Evolutionary conservation across 2,329 filamentous ascomycete genomes (phyloP), one percentile per base, ranked within the genome.

Genomic region (Talaromyces rugulosus): DNA sequence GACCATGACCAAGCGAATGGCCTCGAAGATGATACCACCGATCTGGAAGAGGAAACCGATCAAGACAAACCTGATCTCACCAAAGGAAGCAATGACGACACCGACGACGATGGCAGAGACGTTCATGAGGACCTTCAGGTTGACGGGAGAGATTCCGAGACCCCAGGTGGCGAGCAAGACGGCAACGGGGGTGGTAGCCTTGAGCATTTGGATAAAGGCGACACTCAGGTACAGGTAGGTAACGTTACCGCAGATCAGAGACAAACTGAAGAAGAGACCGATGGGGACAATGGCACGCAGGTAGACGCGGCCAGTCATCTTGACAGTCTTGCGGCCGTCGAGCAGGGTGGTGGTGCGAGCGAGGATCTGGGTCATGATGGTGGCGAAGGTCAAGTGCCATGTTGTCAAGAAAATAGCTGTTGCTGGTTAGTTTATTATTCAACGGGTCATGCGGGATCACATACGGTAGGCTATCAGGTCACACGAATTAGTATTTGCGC

Each of bases 131-230:
- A 92, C 90, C 81, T 88, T 93, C 68, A 95, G 75, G 80, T 92
- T 96, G 59, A 92, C 90, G 65, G 91, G 87, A 14, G 91, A 87
- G 65, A 96, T 87, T 62, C 92, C 91, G 71, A 98, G 87, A 59
- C 84, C 82, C 94, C 95, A 98, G 68, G 92, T 91, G 47, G 91
- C 89, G 68, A 98, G 79, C 44, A 99, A 87, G 58, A 98, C 93
- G 59, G 92, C 93, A 63, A 98, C 93, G 16, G 95, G 95, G 34
- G 91, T 98, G 51, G 92, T 97, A 68, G 95, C 95, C 90, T 98
- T 98, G 77, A 98, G 88, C 94, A 98, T 98, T 83, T 98, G 94
- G 72, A 98, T 98, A 78, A 98, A 98, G 64, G 94, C 90, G 63
- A 98, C 94, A 68, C 90, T 95, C 64, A 98, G 86, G 79, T 97